These are phyloP conservation scores for Talaromyces atroroseus DNA, from an alignment of 2,329 filamentous ascomycete genomes.

Conservation along the genomic window DNA sequence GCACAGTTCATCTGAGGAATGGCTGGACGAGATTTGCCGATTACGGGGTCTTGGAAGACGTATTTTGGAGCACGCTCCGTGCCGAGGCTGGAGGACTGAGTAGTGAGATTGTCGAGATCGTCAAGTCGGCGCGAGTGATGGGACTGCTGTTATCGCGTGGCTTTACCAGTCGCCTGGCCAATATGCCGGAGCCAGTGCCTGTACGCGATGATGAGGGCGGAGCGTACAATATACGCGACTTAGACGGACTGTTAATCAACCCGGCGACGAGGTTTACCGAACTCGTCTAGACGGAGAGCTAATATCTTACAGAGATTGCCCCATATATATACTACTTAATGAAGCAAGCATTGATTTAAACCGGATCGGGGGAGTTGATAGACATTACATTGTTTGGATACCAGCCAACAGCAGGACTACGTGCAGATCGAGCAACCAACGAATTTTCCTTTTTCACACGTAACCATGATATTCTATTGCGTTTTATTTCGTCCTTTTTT, in stretches of 20 bases:
- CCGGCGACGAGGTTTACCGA: slow-evolving; percentile 23
- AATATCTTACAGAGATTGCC: not conserved
- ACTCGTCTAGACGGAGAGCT: not conserved
- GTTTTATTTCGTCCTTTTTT: not conserved
- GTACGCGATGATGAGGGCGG: slow-evolving; percentile 35
- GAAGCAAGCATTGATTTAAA: too few relatives aligned
- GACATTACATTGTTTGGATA: not conserved
- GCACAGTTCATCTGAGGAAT: slow-evolving; percentile 31
- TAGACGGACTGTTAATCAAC: slow-evolving; percentile 37
- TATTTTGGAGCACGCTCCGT: slow-evolving; percentile 32
- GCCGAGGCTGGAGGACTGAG: slow-evolving; percentile 25
- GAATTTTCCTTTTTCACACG: not conserved
- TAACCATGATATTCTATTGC: not conserved
- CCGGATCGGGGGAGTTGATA: not conserved
- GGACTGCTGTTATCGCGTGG: slow-evolving; percentile 32
- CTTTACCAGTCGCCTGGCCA: slow-evolving; percentile 38
- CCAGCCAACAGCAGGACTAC: not conserved
- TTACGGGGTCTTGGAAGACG: slow-evolving; percentile 23
- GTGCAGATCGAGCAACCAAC: not conserved
- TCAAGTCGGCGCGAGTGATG: slow-evolving; percentile 29
- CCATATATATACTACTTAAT: not conserved
- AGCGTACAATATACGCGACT: slow-evolving; percentile 33
- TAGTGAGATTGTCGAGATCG: slow-evolving; percentile 21
- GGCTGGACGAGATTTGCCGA: slow-evolving; percentile 33
- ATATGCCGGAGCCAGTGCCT: slow-evolving; percentile 29